Evolutionary conservation across 345 rosid species (phyloP).

Genomic region (Rubroshorea leprosula): DNA sequence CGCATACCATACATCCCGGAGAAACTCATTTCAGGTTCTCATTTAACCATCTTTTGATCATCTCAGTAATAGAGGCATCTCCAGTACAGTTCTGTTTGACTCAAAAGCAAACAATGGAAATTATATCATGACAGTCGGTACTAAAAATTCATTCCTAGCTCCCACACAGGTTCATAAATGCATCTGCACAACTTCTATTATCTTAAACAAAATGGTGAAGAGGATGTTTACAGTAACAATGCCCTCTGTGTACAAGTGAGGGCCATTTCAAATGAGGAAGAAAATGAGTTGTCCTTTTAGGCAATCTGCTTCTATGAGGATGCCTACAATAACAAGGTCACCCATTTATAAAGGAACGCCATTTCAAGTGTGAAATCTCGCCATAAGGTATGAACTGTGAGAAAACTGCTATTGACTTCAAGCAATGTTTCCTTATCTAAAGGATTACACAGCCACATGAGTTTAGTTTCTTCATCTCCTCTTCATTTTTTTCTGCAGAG

Average conservation of each 20-base stretch:
- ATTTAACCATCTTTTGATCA: no score
- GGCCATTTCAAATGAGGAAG: background rate
- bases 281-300: background rate
- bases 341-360: background rate
- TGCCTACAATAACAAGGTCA: conserved; percentile 3
- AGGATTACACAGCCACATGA: conserved; percentile 32
- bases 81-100: no score
- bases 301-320: background rate
- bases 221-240: background rate
- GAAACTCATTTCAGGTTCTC: no score
- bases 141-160: background rate
- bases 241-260: background rate
- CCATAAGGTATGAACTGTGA: no score
- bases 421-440: conserved; percentile 9
- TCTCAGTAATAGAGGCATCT: no score
- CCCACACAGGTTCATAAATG: background rate
- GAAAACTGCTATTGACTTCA: no score
- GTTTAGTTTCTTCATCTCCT: conserved; percentile 28
- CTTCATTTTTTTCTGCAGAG: conserved; percentile 24
- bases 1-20: no score
- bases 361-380: conserved; percentile 3
- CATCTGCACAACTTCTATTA: background rate
- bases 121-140: background rate
- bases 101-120: no score
- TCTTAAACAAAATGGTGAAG: background rate